Evolutionary conservation across 257 asterid species (phyloP).

Genomic region (Salvia splendens): DNA sequence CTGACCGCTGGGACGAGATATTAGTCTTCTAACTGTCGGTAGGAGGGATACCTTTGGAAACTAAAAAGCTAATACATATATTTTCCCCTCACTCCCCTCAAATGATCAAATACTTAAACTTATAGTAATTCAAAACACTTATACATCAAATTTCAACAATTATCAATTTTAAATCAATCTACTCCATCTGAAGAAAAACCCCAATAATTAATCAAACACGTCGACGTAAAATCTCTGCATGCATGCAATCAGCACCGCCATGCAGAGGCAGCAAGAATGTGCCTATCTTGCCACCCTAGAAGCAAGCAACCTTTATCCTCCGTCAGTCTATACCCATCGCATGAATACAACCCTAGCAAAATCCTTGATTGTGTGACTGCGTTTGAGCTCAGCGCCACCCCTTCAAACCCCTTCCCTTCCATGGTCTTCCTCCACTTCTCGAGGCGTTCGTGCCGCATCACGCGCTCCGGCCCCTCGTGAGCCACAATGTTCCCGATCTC

Average conservation of each 20-base stretch:
- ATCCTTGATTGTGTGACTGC: conserved; percentile 83
- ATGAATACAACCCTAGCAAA: conserved; percentile 70
- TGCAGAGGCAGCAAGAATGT: conserved; percentile 82
- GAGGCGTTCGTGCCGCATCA: conserved; percentile 70
- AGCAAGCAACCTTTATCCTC: conserved; percentile 81
- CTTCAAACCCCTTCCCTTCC: conserved; percentile 82
- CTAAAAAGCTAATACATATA: too few relatives aligned
- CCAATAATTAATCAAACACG: neutral
- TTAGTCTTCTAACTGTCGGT: too few relatives aligned
- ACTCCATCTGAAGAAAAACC: neutral
- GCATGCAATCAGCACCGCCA: conserved; percentile 64
- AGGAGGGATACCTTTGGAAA: too few relatives aligned
- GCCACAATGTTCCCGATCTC: conserved; percentile 78
- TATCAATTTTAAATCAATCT: conserved; percentile 21
- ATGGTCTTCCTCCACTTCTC: conserved; percentile 79
- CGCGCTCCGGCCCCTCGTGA: conserved; percentile 65
- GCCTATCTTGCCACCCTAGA: conserved; percentile 85
- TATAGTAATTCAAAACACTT: neutral
- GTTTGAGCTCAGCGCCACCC: conserved; percentile 62
- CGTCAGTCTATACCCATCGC: conserved; percentile 81
- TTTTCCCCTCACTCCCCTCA: conserved; percentile 13
- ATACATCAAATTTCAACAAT: conserved; percentile 17
- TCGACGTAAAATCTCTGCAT: conserved; percentile 15
- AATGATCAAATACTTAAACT: neutral
- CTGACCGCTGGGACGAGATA: too few relatives aligned